These are phyloP conservation scores for Solanum chacoense DNA, from an alignment of 305 asterid species.

Conservation along the genomic window DNA sequence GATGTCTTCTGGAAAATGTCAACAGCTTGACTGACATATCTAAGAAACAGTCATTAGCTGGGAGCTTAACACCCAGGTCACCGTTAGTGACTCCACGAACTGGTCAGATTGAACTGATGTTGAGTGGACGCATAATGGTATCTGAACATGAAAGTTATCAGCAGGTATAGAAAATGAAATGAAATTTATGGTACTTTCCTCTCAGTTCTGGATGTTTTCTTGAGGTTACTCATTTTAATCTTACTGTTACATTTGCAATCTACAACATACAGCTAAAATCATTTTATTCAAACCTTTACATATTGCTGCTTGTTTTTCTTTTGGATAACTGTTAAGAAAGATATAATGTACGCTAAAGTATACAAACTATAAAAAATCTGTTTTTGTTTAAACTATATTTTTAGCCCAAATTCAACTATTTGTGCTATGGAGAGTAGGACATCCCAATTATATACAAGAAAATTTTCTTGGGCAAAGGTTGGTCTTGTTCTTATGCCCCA, in stretches of 20 bases:
- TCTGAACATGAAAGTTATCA: slow-evolving; percentile 78
- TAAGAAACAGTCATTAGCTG: slow-evolving; percentile 52
- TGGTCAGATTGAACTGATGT: slow-evolving; percentile 66
- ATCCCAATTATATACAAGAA: background rate
- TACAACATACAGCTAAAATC: background rate
- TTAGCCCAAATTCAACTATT: background rate
- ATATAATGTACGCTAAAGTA: background rate
- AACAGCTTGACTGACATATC: slow-evolving; percentile 29
- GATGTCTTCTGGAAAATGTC: slow-evolving; percentile 33
- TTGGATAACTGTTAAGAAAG: background rate
- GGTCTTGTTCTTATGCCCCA: background rate
- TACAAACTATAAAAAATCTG: background rate
- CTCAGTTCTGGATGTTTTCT: background rate
- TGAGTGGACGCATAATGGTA: slow-evolving; percentile 58
- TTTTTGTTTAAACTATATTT: background rate
- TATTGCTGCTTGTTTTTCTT: background rate
- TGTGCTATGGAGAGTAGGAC: background rate
- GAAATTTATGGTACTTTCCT: background rate
- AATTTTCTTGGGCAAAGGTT: background rate
- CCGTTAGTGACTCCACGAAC: slow-evolving; percentile 82
- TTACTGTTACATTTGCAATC: background rate
- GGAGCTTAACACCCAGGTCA: slow-evolving; percentile 85
- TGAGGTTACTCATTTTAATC: background rate
- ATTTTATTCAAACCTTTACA: background rate
- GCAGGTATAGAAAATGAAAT: slow-evolving; percentile 45